Evolutionary conservation across 768 basidiomycete species (phyloP).

Genomic region (Termitomyces sp.): DNA sequence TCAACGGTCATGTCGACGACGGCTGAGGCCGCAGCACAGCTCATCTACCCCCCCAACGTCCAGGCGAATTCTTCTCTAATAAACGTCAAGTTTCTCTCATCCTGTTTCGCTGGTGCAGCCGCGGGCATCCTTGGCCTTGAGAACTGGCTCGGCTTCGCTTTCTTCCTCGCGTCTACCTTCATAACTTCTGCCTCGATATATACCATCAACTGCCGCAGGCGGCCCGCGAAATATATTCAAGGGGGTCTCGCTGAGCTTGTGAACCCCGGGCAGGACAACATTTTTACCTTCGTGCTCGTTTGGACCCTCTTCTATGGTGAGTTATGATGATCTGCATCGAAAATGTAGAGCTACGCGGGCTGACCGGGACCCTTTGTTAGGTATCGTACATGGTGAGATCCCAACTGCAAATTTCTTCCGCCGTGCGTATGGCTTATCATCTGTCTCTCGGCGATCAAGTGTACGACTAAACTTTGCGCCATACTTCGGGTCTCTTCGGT

Average conservation of each 20-base stretch:
- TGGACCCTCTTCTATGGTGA: constrained; percentile 94
- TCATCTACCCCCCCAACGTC: constrained; percentile 67
- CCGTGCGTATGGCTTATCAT: constrained; percentile 7
- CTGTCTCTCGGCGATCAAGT: constrained; percentile 18
- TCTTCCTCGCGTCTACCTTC: constrained; percentile 70
- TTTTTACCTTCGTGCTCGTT: constrained; percentile 86
- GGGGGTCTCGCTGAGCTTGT: constrained; percentile 67
- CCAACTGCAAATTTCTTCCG: constrained; percentile 1
- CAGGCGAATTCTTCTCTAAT: constrained; percentile 58
- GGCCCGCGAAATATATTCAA: constrained; percentile 59
- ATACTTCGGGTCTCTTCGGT: not conserved
- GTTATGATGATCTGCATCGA: constrained; percentile 25
- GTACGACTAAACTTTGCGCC: constrained; percentile 20
- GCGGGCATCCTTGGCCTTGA: constrained; percentile 89
- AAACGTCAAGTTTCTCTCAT: constrained; percentile 76
- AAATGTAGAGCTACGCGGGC: not conserved
- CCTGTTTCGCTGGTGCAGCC: constrained; percentile 84
- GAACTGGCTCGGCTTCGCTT: constrained; percentile 78
- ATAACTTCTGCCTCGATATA: constrained; percentile 66
- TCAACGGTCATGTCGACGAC: constrained; percentile 44
- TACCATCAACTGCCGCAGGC: constrained; percentile 68
- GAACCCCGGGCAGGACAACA: constrained; percentile 87
- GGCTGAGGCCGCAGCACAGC: constrained; percentile 53
- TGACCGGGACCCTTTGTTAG: constrained; percentile 22
- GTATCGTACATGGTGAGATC: constrained; percentile 49